Evolutionary conservation across 495 filamentous ascomycete species (phyloP), one percentile per base, ranked within the genome.

Genomic region (Talaromyces ruber): DNA sequence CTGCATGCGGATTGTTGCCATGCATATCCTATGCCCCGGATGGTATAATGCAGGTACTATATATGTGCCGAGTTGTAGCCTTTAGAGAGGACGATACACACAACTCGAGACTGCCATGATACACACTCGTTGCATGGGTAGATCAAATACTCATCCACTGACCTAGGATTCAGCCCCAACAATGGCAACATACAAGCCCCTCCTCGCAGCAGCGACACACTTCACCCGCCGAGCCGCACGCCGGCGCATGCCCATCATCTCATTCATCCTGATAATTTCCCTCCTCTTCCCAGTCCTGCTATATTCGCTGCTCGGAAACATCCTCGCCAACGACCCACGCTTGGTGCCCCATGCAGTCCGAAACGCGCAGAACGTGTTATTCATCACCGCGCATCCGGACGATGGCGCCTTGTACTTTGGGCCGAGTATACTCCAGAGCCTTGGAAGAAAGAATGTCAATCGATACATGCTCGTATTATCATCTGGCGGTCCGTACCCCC

Each of bases 321-420:
- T 76, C 3, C 66, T 77, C 9, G 71, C 68, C 24, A 68, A 61
- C 50, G 73, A 77, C 63, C 68, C 73, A 16, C 62, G 73, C 6
- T 64, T 77, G 30, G 65, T 77, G 0, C 75, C 75, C 3, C 68
- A 68, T 4, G 67, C 74, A 57, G 67, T 77, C 12, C 66, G 68
- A 12, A 56, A 60, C 50, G 70, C 75, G 58, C 71, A 69, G 53
- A 77, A 73, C 63, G 64, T 75, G 2, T 59, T 77, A 51, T 66
- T 77, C 58, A 70, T 77, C 14, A 74, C 72, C 34, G 75, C 75
- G 2, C 75, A 77, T 62, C 74, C 75, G 6, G 75, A 77, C 63
- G 75, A 77, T 51, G 75, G 76, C 58, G 74, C 72, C 39, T 65
- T 77, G n/a, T 77, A 76, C 60, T 77, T 77, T 56, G 47, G 71